Evolutionary conservation across 2,329 filamentous ascomycete genomes (phyloP).

Genomic region (Fusarium longipes): DNA sequence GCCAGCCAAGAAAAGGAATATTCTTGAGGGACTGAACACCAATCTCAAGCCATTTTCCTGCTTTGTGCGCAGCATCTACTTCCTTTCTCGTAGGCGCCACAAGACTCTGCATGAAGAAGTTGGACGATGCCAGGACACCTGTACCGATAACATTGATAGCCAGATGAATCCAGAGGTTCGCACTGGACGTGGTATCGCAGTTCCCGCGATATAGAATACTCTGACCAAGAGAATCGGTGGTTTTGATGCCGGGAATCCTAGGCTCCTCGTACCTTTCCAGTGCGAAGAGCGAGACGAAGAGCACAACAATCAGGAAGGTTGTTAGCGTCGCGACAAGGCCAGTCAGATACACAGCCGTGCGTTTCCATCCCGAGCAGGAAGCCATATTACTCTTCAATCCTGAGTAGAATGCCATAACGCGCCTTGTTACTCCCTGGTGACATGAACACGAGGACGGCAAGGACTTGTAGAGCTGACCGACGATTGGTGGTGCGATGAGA

Average conservation of each 20-base stretch:
- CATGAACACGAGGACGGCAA: background rate
- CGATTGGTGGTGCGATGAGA: background rate
- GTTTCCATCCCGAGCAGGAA: slow-evolving; percentile 23
- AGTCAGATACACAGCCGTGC: slow-evolving; percentile 22
- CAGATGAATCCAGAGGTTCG: slow-evolving; percentile 30
- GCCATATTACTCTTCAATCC: slow-evolving; percentile 25
- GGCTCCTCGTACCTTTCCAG: background rate
- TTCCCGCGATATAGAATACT: slow-evolving; percentile 8
- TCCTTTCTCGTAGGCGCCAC: slow-evolving; percentile 49
- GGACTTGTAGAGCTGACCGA: no score
- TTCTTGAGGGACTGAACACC: slow-evolving; percentile 41
- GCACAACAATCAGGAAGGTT: background rate
- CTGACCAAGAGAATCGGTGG: background rate
- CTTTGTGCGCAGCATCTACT: slow-evolving; percentile 42
- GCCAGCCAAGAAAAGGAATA: slow-evolving; percentile 14
- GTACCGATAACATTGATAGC: slow-evolving; percentile 42
- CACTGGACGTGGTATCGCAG: background rate
- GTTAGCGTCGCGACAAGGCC: slow-evolving; percentile 12
- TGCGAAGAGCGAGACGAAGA: slow-evolving; percentile 25
- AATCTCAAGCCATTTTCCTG: slow-evolving; percentile 37
- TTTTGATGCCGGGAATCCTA: rapidly evolving
- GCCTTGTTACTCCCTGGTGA: background rate
- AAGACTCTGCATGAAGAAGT: slow-evolving; percentile 53
- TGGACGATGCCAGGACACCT: slow-evolving; percentile 49
- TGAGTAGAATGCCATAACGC: slow-evolving; percentile 2